Evolutionary conservation across 2,329 filamentous ascomycete genomes (phyloP).

Genomic region (Colletotrichum sp.): DNA sequence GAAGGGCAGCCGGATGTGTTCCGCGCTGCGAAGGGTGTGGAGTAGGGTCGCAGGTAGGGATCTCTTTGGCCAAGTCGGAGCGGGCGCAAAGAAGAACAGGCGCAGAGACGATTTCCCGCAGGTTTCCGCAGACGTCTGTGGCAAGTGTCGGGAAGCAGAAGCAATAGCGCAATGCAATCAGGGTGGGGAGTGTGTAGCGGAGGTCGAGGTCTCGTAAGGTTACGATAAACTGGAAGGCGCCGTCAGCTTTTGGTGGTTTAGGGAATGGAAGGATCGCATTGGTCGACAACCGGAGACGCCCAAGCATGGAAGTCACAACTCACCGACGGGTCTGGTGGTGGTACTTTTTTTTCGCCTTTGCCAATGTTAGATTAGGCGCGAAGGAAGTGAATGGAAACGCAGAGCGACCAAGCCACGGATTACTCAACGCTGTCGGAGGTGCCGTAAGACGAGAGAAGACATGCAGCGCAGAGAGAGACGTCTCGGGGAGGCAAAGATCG

Average conservation of each 20-base stretch:
- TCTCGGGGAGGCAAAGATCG: neutral
- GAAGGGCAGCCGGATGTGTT: neutral
- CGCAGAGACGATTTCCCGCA: neutral
- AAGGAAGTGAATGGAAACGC: neutral
- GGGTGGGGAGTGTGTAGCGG: neutral
- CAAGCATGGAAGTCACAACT: conserved; percentile 10
- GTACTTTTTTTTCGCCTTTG: neutral
- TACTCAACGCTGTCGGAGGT: neutral
- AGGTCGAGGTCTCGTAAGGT: conserved; percentile 3
- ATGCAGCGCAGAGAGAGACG: neutral
- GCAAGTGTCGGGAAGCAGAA: conserved; percentile 2
- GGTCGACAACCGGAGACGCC: neutral
- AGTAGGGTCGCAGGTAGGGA: neutral
- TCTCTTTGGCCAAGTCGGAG: neutral
- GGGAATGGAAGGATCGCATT: neutral
- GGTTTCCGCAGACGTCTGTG: neutral
- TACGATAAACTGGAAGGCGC: neutral
- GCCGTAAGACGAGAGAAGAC: neutral
- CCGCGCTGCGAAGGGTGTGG: conserved; percentile 2
- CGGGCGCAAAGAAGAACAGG: neutral
- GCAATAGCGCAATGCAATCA: neutral
- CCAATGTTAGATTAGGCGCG: neutral
- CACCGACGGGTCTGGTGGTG: conserved; percentile 1
- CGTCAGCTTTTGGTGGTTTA: conserved; percentile 13
- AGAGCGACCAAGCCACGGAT: neutral